These are phyloP conservation scores for Penicillium sp. DNA, from an alignment of 2,329 filamentous ascomycete genomes.

Conservation along the genomic window DNA sequence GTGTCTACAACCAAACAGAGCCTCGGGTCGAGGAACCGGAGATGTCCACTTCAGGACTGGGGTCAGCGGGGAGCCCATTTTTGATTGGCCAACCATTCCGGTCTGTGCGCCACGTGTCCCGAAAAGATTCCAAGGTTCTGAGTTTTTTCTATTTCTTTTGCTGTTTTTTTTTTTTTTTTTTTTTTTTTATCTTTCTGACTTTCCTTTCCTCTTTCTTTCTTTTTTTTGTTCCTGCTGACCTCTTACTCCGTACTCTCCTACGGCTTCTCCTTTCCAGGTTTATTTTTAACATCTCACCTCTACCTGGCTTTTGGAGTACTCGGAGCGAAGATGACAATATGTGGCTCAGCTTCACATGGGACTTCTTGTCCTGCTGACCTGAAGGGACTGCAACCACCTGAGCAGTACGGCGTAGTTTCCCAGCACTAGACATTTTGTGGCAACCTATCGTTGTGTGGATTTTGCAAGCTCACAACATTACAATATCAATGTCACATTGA, in stretches of 20 bases:
- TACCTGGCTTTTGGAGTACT: not conserved
- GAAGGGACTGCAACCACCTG: not conserved
- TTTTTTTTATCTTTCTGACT: no score
- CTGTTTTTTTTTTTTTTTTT: no score
- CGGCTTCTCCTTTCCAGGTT: no score
- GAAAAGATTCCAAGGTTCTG: not conserved
- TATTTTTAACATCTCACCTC: no score
- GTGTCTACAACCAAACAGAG: constrained; percentile 6
- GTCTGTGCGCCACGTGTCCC: constrained; percentile 1
- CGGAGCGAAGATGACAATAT: not conserved
- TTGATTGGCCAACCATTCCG: not conserved
- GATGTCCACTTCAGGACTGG: constrained; percentile 5
- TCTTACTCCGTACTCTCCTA: not conserved
- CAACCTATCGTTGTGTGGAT: not conserved
- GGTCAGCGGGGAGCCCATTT: not conserved
- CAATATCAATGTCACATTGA: constrained; percentile 5
- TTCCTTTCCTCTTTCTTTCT: not conserved
- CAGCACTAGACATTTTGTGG: not conserved
- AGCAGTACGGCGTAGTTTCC: no score
- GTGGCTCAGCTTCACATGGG: not conserved
- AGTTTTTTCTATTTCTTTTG: not conserved
- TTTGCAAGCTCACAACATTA: no score
- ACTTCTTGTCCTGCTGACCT: not conserved
- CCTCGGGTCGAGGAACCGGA: constrained; percentile 1
- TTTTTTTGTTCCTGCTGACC: not conserved